Evolutionary conservation across 2,329 filamentous ascomycete species (phyloP).

Genomic region (Exophiala aquamarina): DNA sequence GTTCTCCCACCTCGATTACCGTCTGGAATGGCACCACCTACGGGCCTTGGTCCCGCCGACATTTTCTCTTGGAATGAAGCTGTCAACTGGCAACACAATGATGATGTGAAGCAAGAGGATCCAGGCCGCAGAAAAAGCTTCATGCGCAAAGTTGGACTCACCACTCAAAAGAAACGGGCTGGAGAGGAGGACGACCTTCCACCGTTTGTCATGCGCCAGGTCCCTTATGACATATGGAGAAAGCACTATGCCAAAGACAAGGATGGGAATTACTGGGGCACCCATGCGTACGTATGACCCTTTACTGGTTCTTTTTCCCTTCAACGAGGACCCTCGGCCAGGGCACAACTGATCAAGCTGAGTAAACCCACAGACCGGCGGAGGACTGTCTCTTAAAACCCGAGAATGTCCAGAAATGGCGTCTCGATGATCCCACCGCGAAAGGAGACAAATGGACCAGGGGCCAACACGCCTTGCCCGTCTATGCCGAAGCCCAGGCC

Average conservation of each 20-base stretch:
- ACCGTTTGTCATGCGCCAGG: slow-evolving; percentile 21
- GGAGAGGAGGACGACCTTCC: slow-evolving; percentile 13
- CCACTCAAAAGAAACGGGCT: slow-evolving; percentile 16
- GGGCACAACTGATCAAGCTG: too few relatives aligned
- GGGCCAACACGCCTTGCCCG: slow-evolving; percentile 20
- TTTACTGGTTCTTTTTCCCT: too few relatives aligned
- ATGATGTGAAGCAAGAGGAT: slow-evolving; percentile 5
- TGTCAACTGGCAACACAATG: slow-evolving; percentile 22
- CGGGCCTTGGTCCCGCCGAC: slow-evolving; percentile 13
- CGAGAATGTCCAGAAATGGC: slow-evolving; percentile 25
- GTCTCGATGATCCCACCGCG: slow-evolving; percentile 19
- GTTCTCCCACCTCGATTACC: slow-evolving; percentile 22
- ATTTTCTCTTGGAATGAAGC: slow-evolving; percentile 16
- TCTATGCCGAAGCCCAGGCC: slow-evolving; percentile 18
- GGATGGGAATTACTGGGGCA: slow-evolving; percentile 23
- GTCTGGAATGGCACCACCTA: slow-evolving; percentile 18
- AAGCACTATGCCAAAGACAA: slow-evolving; percentile 27
- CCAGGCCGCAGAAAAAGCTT: slow-evolving; percentile 14
- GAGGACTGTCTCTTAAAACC: slow-evolving; percentile 26
- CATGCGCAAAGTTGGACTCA: slow-evolving; percentile 20
- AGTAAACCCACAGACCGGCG: slow-evolving; percentile 12
- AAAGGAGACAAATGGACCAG: slow-evolving; percentile 23
- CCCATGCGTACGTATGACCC: slow-evolving; percentile 12
- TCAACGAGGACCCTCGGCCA: too few relatives aligned
- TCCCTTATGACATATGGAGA: slow-evolving; percentile 25